Evolutionary conservation across 192 early-diverging fungal genomes (phyloP), one percentile per base, ranked within the genome.

Genomic region (Umbelopsis ramanniana): DNA sequence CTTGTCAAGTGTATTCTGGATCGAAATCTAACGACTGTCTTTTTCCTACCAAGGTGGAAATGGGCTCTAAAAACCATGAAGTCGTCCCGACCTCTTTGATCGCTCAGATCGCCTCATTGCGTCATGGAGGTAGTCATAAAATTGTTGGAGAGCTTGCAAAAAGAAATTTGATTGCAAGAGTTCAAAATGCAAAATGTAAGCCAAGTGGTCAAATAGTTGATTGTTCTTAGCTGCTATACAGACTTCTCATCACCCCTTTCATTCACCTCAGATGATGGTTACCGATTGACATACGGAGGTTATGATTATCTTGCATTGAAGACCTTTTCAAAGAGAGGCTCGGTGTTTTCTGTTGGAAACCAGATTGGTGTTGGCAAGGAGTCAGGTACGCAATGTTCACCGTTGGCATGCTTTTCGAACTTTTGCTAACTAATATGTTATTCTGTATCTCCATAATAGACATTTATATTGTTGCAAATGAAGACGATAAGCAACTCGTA

Each of bases 311-410:
- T 99, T 52, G 97, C 98, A 0, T 85, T 99, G 40, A 95, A 93
- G 78, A 95, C 98, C 7, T 85, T 99, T 75, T 89, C 87, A 68
- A 93, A 93, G 76, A 88, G 96, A 50, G 94, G 93, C 11, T 84
- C 89, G 1, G 90, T 99, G 17, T 89, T 89, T 70, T 98, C 96
- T 26, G 96, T 99, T 6, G 98, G 98, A 21, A 97, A 98, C 84
- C 96, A 98, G 84, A 98, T 99, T 76, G 98, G 98, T 79, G 96
- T 99, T 8, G 98, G 98, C 52, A 99, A 99, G 80, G 98, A 99
- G 81, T 97, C 97, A 5, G 88, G 85, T 85, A 68, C 37, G 67
- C 11, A 43, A 11, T 14, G 50, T n/a, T 15, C 9, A 45, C 23
- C 15, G 21, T 22, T 14, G 23, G 0, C 2, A 38, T 48, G 26